phyloP scores from a whole-genome alignment of 108 stramenopile genomes.

The Cyclotella cryptica region DNA sequence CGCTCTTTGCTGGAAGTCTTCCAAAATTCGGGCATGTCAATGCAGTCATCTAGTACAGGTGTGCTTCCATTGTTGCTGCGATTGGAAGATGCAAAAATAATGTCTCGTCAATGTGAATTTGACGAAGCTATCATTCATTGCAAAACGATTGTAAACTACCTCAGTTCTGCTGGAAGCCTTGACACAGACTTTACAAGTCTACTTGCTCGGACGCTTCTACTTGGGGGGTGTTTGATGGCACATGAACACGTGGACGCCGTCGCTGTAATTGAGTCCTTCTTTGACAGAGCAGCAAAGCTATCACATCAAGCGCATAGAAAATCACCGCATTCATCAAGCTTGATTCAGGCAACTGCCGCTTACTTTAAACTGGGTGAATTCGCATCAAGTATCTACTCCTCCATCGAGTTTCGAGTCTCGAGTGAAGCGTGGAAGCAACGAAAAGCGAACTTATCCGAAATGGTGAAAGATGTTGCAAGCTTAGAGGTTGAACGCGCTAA shows the following conservation, averaged over 20 bases:
- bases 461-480: constrained; percentile 53
- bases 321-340: constrained; percentile 18
- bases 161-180: constrained; percentile 20
- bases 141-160: constrained; percentile 63
- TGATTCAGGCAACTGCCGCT: constrained; percentile 46
- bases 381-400: constrained; percentile 61
- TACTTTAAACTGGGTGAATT: constrained; percentile 67
- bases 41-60: background rate
- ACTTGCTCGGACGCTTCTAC: constrained; percentile 59
- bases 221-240: constrained; percentile 78
- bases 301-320: constrained; percentile 46
- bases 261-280: constrained; percentile 62
- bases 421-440: constrained; percentile 77
- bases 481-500: constrained; percentile 45
- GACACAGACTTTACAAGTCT: constrained; percentile 36
- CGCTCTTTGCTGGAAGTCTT: constrained; percentile 41
- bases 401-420: constrained; percentile 57
- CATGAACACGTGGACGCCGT: constrained; percentile 76
- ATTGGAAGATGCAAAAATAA: constrained; percentile 79
- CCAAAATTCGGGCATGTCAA: constrained; percentile 9
- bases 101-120: constrained; percentile 62
- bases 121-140: constrained; percentile 62
- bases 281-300: constrained; percentile 64
- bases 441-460: constrained; percentile 37
- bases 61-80: constrained; percentile 53